Evolutionary conservation across 73 alveolate genomes (phyloP), one percentile per base, ranked within the genome.

Genomic region (Blepharisma stoltei): DNA sequence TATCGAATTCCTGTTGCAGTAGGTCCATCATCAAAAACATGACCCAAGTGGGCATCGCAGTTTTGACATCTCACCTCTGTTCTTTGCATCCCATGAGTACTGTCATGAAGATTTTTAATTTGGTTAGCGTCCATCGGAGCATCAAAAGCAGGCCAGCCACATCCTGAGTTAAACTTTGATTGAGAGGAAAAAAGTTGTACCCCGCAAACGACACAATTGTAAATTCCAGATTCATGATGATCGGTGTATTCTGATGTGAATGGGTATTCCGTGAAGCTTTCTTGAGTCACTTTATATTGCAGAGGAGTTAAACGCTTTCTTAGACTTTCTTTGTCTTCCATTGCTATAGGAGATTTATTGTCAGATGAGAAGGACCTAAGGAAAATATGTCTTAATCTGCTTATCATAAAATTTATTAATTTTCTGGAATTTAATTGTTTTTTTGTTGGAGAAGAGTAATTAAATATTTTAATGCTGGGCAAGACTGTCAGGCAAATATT

Each of bases 111-210:
- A 41, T 76, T 76, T 38, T 78, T 83, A 6, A 86, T 52, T 0
- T 66, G 38, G 47, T 71, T 48, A 45, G 54, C 54, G 27, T 81
- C 83, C 43, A 43, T 76, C 37, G 89, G 54, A 5, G 69, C 81
- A 54, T 71, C 86, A 80, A 93, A 93, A 14, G 96, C 90, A 44
- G 98, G 98, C 97, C 97, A 93, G 8, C 98, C 98, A 67, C 95
- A 78, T n/a, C 97, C 97, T 41, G 95, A 82, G 76, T 93, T 83
- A 55, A 84, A 93, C 78, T 93, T 93, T 21, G 78, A 71, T 21
- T 67, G 80, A 32, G 98, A 88, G 14, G 76, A 78, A 77, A 90
- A 93, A 48, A 93, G 86, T 37, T 27, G 54, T 38, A 66, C 81
- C 21, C 86, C 86, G 67, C 97, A 90, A 43, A 88, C 97, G 18